Evolutionary conservation across 257 asterid species (phyloP).

Genomic region (Fraxinus cuspidata): DNA sequence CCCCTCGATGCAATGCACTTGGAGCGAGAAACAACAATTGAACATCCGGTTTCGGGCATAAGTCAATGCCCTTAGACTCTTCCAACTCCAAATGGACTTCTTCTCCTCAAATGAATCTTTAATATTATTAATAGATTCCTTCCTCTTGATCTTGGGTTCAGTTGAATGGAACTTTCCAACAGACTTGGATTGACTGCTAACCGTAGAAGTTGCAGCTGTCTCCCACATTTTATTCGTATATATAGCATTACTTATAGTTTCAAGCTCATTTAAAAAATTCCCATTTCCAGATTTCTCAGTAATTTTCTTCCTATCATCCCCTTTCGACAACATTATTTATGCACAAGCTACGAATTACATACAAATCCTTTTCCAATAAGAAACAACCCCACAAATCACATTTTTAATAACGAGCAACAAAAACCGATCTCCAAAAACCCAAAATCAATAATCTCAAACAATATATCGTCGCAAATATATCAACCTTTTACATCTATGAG

Average conservation of each 20-base stretch:
- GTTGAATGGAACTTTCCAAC: conserved; percentile 58
- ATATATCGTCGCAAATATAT: neutral
- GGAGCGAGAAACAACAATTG: conserved; percentile 69
- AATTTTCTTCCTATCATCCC: conserved; percentile 60
- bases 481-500: neutral
- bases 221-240: conserved; percentile 47
- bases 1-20: conserved; percentile 75
- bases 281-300: conserved; percentile 62
- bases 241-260: conserved; percentile 62
- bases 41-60: conserved; percentile 62
- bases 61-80: conserved; percentile 73
- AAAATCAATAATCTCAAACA: neutral
- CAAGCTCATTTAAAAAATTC: conserved; percentile 72
- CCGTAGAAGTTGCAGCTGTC: conserved; percentile 63
- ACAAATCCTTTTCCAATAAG: conserved; percentile 22
- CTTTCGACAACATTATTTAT: conserved; percentile 58
- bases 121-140: conserved; percentile 32
- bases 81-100: conserved; percentile 94
- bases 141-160: conserved; percentile 49
- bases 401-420: neutral
- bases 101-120: conserved; percentile 59
- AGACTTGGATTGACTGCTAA: conserved; percentile 80
- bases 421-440: conserved; percentile 2
- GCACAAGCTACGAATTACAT: conserved; percentile 36
- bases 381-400: conserved; percentile 19